Percentiles rank a stretch among this genome's conserved stretches.
These are phyloP conservation scores for Gossypium schwendimanii DNA, from an alignment of 441 rosid genomes.

Conservation along the genomic window DNA sequence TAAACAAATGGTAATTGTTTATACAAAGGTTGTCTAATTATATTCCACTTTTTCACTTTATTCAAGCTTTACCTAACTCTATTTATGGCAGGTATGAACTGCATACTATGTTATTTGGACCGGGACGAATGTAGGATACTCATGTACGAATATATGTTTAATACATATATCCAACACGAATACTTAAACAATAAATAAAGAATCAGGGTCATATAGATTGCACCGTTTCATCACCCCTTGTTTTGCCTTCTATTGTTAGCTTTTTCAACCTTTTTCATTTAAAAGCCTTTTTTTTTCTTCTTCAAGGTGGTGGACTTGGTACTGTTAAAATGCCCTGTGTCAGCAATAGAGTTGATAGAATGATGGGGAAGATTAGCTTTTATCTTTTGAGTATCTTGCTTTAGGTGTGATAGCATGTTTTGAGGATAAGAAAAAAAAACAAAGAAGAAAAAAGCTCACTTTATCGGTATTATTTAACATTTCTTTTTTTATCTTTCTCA, in stretches of 20 bases:
- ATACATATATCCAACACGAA: background rate
- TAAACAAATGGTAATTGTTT: background rate
- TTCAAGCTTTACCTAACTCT: constrained; percentile 10
- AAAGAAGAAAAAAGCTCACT: background rate
- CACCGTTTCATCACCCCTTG: background rate
- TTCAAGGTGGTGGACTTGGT: background rate
- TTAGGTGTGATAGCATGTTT: background rate
- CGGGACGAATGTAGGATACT: background rate
- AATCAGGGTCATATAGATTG: background rate
- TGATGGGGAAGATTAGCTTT: constrained; percentile 4
- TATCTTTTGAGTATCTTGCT: background rate
- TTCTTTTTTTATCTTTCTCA: background rate
- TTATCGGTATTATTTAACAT: background rate
- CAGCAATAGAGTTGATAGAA: background rate
- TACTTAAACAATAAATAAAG: background rate
- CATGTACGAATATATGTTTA: background rate
- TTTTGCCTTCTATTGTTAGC: background rate
- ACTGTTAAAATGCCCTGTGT: background rate
- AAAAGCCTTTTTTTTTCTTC: background rate
- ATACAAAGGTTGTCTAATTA: background rate
- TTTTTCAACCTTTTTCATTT: background rate
- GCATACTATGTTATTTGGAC: background rate
- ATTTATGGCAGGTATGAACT: constrained; percentile 5
- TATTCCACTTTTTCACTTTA: background rate
- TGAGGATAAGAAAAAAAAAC: background rate